A percentile compares a stretch with the other conserved stretches of the same genome.
These are phyloP conservation scores for Melaleuca alternifolia DNA, from an alignment of 345 rosid genomes.

Conservation along the genomic window DNA sequence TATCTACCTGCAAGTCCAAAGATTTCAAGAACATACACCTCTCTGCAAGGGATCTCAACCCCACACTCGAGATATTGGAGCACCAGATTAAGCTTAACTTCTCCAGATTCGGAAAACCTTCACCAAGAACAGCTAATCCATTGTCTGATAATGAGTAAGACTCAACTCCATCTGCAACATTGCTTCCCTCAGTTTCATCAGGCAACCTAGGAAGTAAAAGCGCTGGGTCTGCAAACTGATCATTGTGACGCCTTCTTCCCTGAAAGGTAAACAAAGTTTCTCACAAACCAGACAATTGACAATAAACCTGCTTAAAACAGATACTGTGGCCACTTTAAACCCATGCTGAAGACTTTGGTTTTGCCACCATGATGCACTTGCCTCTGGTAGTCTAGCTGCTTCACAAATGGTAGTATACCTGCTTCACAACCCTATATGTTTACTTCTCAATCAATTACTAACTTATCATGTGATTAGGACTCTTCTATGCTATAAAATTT, in stretches of 20 bases:
- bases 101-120: constrained; percentile 60
- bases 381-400: neutral
- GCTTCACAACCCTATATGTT: neutral
- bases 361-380: neutral
- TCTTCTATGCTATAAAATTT: neutral
- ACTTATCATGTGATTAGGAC: neutral
- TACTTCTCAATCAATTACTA: neutral
- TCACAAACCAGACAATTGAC: neutral
- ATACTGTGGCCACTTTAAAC: neutral
- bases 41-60: constrained; percentile 52
- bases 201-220: constrained; percentile 19
- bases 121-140: constrained; percentile 52
- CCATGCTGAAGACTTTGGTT: neutral
- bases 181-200: constrained; percentile 11
- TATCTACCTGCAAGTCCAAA: constrained; percentile 70
- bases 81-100: constrained; percentile 86
- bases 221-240: constrained; percentile 9
- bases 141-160: constrained; percentile 54
- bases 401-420: neutral
- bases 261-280: constrained; percentile 4
- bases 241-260: constrained; percentile 37
- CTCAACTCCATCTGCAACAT: constrained; percentile 21
- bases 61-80: constrained; percentile 57
- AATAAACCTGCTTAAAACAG: neutral
- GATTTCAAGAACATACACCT: constrained; percentile 53